These are phyloP conservation scores for Candida insectorum DNA, from an alignment of 805 yeast species.

Conservation along the genomic window DNA sequence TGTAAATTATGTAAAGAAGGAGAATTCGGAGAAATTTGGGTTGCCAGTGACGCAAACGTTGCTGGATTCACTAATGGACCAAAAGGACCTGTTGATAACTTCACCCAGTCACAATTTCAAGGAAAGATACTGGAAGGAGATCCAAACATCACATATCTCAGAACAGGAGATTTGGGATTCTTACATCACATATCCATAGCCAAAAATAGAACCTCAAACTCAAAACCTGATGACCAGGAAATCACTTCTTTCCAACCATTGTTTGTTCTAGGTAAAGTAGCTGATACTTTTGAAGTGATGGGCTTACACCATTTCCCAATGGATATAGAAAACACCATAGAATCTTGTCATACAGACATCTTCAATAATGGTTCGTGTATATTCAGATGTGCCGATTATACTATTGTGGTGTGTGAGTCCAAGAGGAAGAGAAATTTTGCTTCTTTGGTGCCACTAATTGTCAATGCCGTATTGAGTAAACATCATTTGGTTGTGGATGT, in stretches of 20 bases:
- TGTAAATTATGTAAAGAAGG: conserved; percentile 74
- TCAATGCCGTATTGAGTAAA: conserved; percentile 69
- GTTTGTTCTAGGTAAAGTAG: conserved; percentile 78
- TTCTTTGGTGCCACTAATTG: conserved; percentile 78
- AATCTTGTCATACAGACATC: conserved; percentile 49
- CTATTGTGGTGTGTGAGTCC: conserved; percentile 71
- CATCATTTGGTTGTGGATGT: conserved; percentile 84
- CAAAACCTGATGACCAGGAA: conserved; percentile 12
- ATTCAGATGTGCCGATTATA: conserved; percentile 77
- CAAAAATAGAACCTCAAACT: conserved; percentile 22
- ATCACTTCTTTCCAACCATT: conserved; percentile 62
- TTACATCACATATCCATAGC: conserved; percentile 64
- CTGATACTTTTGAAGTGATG: conserved; percentile 84
- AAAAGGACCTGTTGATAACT: conserved; percentile 48
- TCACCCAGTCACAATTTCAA: conserved; percentile 49
- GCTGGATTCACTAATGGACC: conserved; percentile 55
- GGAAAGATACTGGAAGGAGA: conserved; percentile 67
- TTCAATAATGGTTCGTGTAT: conserved; percentile 61
- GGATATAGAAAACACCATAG: conserved; percentile 64
- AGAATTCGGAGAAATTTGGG: conserved; percentile 97
- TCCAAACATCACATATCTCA: conserved; percentile 54
- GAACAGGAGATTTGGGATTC: conserved; percentile 96
- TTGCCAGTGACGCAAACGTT: conserved; percentile 81
- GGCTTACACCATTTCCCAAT: conserved; percentile 89
- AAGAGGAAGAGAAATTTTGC: conserved; percentile 52